Conservation (phyloP, 352 stramenopile genomes). For the Phytophthora multivora region DNA sequence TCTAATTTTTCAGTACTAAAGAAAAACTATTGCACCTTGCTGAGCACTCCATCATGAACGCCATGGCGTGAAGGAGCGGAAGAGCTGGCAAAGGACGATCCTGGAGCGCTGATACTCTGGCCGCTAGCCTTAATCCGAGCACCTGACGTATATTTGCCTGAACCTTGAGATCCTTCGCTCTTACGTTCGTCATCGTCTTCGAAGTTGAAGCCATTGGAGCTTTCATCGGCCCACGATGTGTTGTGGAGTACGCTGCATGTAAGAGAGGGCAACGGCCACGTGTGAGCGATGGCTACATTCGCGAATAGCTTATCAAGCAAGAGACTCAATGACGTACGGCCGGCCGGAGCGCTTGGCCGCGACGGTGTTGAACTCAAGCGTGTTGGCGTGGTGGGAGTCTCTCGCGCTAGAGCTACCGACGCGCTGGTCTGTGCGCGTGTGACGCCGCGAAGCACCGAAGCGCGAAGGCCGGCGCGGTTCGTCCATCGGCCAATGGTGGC, state of each 20-base stretch:
- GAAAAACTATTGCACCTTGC: constrained; percentile 17
- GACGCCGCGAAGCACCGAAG: constrained; percentile 17
- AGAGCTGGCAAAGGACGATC: constrained; percentile 27
- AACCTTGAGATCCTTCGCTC: not conserved
- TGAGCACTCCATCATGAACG: constrained; percentile 22
- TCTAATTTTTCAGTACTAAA: not conserved
- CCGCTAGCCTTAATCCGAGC: constrained; percentile 25
- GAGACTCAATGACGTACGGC: not conserved
- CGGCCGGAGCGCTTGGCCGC: constrained; percentile 8
- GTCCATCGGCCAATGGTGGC: constrained; percentile 14
- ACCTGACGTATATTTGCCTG: constrained; percentile 22
- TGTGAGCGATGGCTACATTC: not conserved
- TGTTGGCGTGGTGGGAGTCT: constrained; percentile 6
- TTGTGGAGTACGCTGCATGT: not conserved
- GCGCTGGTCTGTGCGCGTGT: not conserved
- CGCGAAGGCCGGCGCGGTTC: constrained; percentile 9
- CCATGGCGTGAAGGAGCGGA: not conserved
- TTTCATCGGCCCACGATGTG: constrained; percentile 7
- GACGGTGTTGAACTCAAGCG: constrained; percentile 9
- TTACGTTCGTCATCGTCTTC: not conserved
- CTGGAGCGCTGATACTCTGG: constrained; percentile 24
- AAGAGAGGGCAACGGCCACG: not conserved
- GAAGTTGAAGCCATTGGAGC: constrained; percentile 14
- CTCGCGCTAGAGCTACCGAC: not conserved
- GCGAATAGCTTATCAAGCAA: not conserved